These are phyloP conservation scores for Sphenostylis stenocarpa DNA, from an alignment of 306 rosid genomes.

Conservation along the genomic window DNA sequence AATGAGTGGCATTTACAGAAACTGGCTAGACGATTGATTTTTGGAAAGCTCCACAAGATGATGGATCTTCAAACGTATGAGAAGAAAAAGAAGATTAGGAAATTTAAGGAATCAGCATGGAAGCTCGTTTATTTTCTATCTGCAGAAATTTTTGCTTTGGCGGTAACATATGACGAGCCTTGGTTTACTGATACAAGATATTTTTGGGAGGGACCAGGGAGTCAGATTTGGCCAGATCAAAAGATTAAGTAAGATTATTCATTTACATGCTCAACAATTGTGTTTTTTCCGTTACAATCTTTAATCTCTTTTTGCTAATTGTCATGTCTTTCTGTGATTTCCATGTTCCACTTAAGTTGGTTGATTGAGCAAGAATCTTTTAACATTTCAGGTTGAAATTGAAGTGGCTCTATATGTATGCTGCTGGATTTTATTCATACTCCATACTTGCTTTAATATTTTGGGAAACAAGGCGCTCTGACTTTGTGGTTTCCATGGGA, in stretches of 20 bases:
- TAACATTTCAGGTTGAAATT: constrained; percentile 76
- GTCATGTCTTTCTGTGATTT: constrained; percentile 9
- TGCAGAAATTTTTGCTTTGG: constrained; percentile 76
- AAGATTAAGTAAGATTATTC: constrained; percentile 67
- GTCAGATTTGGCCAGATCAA: constrained; percentile 95
- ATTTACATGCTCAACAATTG: constrained; percentile 3
- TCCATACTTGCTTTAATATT: constrained; percentile 92
- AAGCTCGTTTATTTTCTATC: constrained; percentile 81
- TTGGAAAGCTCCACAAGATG: constrained; percentile 59
- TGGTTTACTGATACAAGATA: constrained; percentile 75
- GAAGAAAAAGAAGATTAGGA: constrained; percentile 69
- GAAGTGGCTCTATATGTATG: constrained; percentile 83
- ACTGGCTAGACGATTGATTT: constrained; percentile 65
- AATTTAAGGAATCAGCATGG: constrained; percentile 98
- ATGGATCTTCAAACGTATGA: constrained; percentile 51
- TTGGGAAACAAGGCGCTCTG: constrained; percentile 98
- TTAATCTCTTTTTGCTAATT: not conserved
- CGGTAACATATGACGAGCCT: constrained; percentile 77
- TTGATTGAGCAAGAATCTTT: constrained; percentile 20
- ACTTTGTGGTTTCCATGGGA: constrained; percentile 90
- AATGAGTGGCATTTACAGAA: constrained; percentile 50
- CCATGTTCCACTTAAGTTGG: constrained; percentile 19
- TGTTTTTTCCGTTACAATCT: constrained; percentile 25
- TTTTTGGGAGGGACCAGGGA: constrained; percentile 96
- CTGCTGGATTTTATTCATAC: constrained; percentile 88